Percentiles rank a stretch among this genome's conserved stretches.
phyloP scores from a whole-genome alignment of 2,329 filamentous ascomycete genomes.

The Karstenula rhodostoma region DNA sequence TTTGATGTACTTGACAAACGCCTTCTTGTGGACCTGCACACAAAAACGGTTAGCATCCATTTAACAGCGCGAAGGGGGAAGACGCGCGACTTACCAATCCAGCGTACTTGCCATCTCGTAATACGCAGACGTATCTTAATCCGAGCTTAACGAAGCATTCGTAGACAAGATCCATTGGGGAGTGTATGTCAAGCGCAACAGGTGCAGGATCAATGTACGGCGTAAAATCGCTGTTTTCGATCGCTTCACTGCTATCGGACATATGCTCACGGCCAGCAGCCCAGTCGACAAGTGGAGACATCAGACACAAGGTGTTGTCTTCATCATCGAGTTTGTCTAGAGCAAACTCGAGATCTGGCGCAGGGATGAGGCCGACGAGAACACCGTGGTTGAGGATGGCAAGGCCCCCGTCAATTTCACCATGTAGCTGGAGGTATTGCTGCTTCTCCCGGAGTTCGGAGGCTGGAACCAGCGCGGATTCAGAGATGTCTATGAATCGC shows the following conservation, averaged over 20 bases:
- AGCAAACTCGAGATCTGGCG: slow-evolving; percentile 91
- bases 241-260: slow-evolving; percentile 65
- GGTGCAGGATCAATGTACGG: slow-evolving; percentile 92
- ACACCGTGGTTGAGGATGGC: slow-evolving; percentile 82
- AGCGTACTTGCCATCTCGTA: slow-evolving; percentile 82
- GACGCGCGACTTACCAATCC: slow-evolving; percentile 73
- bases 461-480: slow-evolving; percentile 81
- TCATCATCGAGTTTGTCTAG: slow-evolving; percentile 85
- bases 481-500: slow-evolving; percentile 86
- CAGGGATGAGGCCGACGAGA: slow-evolving; percentile 89
- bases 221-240: slow-evolving; percentile 77
- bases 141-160: slow-evolving; percentile 97
- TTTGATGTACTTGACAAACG: slow-evolving; percentile 92
- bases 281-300: slow-evolving; percentile 70
- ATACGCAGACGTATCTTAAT: slow-evolving; percentile 88
- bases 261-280: slow-evolving; percentile 54
- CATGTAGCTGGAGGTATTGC: slow-evolving; percentile 80
- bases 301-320: slow-evolving; percentile 76
- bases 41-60: slow-evolving; percentile 3
- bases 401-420: slow-evolving; percentile 90
- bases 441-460: slow-evolving; percentile 80
- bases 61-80: too few relatives aligned
- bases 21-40: slow-evolving; percentile 87
- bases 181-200: slow-evolving; percentile 84
- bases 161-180: slow-evolving; percentile 93